These are phyloP conservation scores for Coemansia reversa DNA, from an alignment of 192 early-diverging fungal species.

Conservation along the genomic window DNA sequence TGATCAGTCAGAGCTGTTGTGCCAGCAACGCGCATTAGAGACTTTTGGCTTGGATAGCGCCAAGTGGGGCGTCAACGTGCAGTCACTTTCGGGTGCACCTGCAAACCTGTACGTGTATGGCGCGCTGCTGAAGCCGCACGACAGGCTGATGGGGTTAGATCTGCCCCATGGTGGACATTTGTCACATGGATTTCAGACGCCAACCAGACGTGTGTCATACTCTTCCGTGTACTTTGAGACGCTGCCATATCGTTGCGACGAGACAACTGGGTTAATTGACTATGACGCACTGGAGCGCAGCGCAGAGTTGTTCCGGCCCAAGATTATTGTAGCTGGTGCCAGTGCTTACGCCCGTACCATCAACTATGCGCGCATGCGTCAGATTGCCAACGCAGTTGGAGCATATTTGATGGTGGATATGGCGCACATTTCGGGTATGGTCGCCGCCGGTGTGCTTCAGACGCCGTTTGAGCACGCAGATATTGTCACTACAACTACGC, in stretches of 20 bases:
- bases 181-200: slow-evolving; percentile 97
- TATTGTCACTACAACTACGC: slow-evolving; percentile 98
- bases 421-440: slow-evolving; percentile 91
- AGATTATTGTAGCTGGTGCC: slow-evolving; percentile 94
- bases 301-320: slow-evolving; percentile 87
- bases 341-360: slow-evolving; percentile 93
- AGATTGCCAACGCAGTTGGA: slow-evolving; percentile 79
- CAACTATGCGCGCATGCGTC: slow-evolving; percentile 75
- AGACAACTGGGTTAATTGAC: slow-evolving; percentile 88
- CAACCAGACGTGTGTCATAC: slow-evolving; percentile 93
- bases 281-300: slow-evolving; percentile 83
- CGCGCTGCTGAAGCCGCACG: slow-evolving; percentile 93
- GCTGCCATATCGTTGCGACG: slow-evolving; percentile 90
- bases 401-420: slow-evolving; percentile 97
- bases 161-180: slow-evolving; percentile 97
- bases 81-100: slow-evolving; percentile 92
- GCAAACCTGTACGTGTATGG: slow-evolving; percentile 98
- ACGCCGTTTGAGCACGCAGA: slow-evolving; percentile 92
- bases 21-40: slow-evolving; percentile 95
- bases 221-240: slow-evolving; percentile 97
- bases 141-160: slow-evolving; percentile 97
- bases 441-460: slow-evolving; percentile 84
- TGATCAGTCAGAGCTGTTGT: slow-evolving; percentile 89
- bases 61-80: slow-evolving; percentile 98
- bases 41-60: slow-evolving; percentile 77